Evolutionary conservation across 192 early-diverging fungal species (phyloP).

Genomic region (Umbelopsis sp.): DNA sequence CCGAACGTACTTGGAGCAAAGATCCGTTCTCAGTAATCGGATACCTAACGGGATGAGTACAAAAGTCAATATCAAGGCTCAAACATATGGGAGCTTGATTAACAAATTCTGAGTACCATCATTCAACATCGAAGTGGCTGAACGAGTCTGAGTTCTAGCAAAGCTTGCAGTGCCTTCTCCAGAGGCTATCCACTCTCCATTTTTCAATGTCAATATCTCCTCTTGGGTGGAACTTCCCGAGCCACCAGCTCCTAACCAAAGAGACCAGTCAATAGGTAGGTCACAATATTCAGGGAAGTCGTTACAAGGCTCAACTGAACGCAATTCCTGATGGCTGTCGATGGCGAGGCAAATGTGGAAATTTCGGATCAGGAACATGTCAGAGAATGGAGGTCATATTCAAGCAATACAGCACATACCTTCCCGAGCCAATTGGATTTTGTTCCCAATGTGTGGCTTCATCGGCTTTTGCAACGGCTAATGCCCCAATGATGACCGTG

Average conservation of each 20-base stretch:
- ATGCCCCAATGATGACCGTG: neutral
- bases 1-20: neutral
- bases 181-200: neutral
- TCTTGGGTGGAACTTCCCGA: neutral
- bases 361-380: no score
- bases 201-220: neutral
- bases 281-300: neutral
- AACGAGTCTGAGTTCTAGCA: neutral
- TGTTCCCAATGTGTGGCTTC: neutral
- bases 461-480: neutral
- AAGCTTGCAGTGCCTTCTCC: neutral
- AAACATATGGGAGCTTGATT: neutral
- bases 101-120: neutral
- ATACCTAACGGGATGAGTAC: neutral
- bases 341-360: no score
- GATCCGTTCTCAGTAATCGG: neutral
- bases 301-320: neutral
- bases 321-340: neutral
- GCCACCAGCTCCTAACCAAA: constrained; percentile 1
- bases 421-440: neutral
- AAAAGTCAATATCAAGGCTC: neutral
- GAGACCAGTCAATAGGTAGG: neutral
- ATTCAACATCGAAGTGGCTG: constrained; percentile 14
- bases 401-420: neutral
- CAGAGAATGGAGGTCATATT: neutral